These are phyloP conservation scores for Gyromitra esculenta DNA, from an alignment of 2,329 filamentous ascomycete genomes.

Conservation along the genomic window DNA sequence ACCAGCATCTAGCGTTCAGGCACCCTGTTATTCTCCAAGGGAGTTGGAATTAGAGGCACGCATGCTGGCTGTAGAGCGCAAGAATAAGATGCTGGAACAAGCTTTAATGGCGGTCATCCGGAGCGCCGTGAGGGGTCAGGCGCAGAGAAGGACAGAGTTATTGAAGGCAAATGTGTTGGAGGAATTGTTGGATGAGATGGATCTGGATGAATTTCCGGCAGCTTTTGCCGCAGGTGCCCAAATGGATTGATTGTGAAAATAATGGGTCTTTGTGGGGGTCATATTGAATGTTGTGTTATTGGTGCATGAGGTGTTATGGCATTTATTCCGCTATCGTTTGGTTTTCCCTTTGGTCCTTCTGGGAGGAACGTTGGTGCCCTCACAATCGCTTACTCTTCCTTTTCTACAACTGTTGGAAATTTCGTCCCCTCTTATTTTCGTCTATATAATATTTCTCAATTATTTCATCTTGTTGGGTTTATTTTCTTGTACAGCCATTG, in stretches of 20 bases:
- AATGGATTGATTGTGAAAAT: slow-evolving; percentile 29
- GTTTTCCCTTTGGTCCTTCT: slow-evolving; percentile 18
- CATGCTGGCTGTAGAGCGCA: slow-evolving; percentile 56
- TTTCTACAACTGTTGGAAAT: slow-evolving; percentile 2
- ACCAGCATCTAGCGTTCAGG: slow-evolving; percentile 7
- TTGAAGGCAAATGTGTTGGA: slow-evolving; percentile 52
- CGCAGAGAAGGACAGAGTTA: slow-evolving; percentile 45
- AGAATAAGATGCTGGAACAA: slow-evolving; percentile 57
- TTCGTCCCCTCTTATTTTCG: slow-evolving; percentile 26
- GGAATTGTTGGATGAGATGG: slow-evolving; percentile 51
- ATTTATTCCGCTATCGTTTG: slow-evolving; percentile 26
- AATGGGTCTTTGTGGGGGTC: not conserved
- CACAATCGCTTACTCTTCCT: slow-evolving; percentile 1
- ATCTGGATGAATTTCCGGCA: slow-evolving; percentile 43
- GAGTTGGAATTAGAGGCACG: slow-evolving; percentile 54
- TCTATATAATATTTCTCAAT: slow-evolving; percentile 41
- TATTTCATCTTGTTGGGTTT: slow-evolving; percentile 3
- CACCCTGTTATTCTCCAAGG: slow-evolving; percentile 26
- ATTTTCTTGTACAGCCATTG: slow-evolving; percentile 42
- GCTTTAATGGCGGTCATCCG: slow-evolving; percentile 57
- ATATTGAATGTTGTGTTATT: slow-evolving; percentile 30
- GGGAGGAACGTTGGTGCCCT: slow-evolving; percentile 36
- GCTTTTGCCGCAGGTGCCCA: slow-evolving; percentile 26
- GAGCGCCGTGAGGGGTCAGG: slow-evolving; percentile 51
- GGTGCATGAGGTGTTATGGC: slow-evolving; percentile 34